Evolutionary conservation across 176 grass and related monocot species (phyloP).

Genomic region (Areca catechu): DNA sequence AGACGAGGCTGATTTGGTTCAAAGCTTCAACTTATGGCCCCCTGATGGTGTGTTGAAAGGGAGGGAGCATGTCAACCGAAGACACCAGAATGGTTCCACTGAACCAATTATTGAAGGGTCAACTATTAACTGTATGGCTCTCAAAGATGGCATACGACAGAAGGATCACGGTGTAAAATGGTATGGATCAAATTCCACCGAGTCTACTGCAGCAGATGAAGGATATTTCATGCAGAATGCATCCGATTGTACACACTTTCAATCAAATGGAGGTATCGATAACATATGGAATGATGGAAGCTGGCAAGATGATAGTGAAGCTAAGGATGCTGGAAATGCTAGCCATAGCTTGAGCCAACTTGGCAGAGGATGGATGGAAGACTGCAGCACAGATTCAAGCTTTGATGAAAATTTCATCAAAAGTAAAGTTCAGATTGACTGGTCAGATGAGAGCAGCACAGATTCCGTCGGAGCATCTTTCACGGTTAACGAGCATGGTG

Average conservation of each 20-base stretch:
- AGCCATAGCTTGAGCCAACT: constrained; percentile 1
- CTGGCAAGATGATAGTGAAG: background rate
- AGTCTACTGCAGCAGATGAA: constrained; percentile 16
- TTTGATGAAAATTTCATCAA: constrained; percentile 16
- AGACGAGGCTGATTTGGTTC: constrained; percentile 14
- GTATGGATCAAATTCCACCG: constrained; percentile 7
- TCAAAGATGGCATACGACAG: constrained; percentile 8
- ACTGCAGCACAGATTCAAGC: constrained; percentile 12
- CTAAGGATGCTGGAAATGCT: constrained; percentile 8
- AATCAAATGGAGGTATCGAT: background rate
- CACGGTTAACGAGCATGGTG: background rate
- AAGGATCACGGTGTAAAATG: constrained; percentile 12
- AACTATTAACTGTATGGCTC: background rate
- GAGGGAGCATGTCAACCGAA: background rate
- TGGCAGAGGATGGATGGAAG: constrained; percentile 4
- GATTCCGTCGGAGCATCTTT: constrained; percentile 14
- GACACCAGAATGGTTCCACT: background rate
- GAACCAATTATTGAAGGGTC: constrained; percentile 10
- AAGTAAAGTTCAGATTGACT: constrained; percentile 10
- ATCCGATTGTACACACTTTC: background rate
- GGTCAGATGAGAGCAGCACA: constrained; percentile 21
- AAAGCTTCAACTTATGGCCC: constrained; percentile 3
- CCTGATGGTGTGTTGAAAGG: constrained; percentile 27
- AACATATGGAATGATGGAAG: background rate
- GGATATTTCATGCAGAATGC: background rate